Conservation (phyloP, 495 filamentous ascomycete genomes). For the Penicillium tannophilum region DNA sequence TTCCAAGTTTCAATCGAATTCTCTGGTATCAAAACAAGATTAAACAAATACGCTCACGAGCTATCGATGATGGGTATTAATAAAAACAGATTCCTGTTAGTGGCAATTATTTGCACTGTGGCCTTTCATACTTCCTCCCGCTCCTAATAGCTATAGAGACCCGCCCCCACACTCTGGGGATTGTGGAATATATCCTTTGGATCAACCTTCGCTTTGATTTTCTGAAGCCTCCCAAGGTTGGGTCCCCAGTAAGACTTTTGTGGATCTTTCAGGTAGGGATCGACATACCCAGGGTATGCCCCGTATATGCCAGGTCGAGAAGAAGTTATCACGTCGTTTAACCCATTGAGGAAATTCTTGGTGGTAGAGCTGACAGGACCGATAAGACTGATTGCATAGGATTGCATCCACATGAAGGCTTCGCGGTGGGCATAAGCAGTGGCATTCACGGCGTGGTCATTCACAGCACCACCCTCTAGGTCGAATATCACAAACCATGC, state of each 20-base stretch:
- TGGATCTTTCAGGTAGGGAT: conserved; percentile 53
- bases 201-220: conserved; percentile 58
- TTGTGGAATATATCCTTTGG: conserved; percentile 64
- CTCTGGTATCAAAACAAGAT: background rate
- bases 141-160: background rate
- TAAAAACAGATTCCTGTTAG: background rate
- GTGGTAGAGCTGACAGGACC: conserved; percentile 41
- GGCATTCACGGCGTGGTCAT: conserved; percentile 38
- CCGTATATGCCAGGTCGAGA: conserved; percentile 33
- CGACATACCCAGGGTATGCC: conserved; percentile 73
- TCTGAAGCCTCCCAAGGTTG: conserved; percentile 52
- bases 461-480: conserved; percentile 45
- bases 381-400: conserved; percentile 42
- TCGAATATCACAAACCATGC: conserved; percentile 50
- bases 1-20: background rate
- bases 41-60: background rate
- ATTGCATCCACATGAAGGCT: conserved; percentile 47
- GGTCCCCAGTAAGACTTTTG: conserved; percentile 57
- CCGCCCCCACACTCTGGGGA: conserved; percentile 52
- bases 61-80: conserved; percentile 1
- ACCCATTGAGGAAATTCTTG: conserved; percentile 40
- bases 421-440: conserved; percentile 51
- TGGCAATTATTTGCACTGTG: background rate
- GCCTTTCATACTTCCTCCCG: background rate
- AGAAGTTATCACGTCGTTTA: conserved; percentile 41